These are phyloP conservation scores for Sordaria brevicollis DNA, from an alignment of 495 filamentous ascomycete genomes.

Conservation along the genomic window DNA sequence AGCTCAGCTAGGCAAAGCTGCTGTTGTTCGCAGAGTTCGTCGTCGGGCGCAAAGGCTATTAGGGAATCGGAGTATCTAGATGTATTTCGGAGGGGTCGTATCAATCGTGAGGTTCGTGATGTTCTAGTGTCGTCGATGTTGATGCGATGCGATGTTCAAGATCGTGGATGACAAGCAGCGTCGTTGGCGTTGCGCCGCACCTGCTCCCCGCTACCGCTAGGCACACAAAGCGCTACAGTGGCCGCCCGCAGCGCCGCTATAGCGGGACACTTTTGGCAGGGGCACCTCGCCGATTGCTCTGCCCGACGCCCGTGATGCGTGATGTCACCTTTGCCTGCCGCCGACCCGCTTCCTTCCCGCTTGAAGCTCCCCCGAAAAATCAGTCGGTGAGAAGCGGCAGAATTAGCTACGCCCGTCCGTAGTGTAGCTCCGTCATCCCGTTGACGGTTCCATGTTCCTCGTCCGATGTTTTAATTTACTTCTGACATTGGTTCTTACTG, in stretches of 20 bases:
- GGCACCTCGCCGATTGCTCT: neutral
- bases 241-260: neutral
- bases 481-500: no score
- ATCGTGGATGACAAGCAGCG: neutral
- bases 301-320: no score
- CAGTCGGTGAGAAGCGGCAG: slow-evolving; percentile 8
- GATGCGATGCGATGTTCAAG: neutral
- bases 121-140: neutral
- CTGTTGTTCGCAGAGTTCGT: neutral
- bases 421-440: neutral
- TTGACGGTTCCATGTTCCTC: neutral
- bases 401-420: neutral
- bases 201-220: neutral
- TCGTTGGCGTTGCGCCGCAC: neutral
- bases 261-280: slow-evolving; percentile 5
- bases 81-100: no score
- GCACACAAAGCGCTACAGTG: neutral
- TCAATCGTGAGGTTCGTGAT: neutral
- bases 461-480: no score
- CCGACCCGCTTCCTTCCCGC: neutral
- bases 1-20: neutral
- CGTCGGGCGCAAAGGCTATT: neutral
- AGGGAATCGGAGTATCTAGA: neutral
- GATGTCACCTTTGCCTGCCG: neutral
- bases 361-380: neutral